These are phyloP conservation scores for Striga asiatica DNA, from an alignment of 257 asterid genomes.

Conservation along the genomic window DNA sequence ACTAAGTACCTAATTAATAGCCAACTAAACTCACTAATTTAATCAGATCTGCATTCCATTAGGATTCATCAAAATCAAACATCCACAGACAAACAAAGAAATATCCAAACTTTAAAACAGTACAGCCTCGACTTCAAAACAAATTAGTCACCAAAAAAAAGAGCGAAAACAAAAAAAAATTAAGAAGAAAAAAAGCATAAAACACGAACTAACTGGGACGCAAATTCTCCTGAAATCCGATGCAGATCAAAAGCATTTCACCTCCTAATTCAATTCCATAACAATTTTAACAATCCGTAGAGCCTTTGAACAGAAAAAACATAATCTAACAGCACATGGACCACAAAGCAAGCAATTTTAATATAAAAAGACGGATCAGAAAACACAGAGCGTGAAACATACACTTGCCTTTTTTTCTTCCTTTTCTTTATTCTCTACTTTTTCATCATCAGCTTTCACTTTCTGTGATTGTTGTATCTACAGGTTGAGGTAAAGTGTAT, in stretches of 20 bases:
- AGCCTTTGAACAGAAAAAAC: neutral
- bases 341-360: constrained; percentile 13
- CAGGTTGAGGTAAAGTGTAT: constrained; percentile 9
- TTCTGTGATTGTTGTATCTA: constrained; percentile 9
- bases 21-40: neutral
- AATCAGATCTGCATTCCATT: constrained; percentile 27
- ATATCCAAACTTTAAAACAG: constrained; percentile 2
- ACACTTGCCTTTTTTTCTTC: constrained; percentile 17
- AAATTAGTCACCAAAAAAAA: neutral
- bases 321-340: constrained; percentile 9
- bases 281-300: neutral
- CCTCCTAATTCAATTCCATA: constrained; percentile 13
- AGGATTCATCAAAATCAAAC: constrained; percentile 12
- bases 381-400: constrained; percentile 35
- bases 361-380: constrained; percentile 18
- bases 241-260: constrained; percentile 17
- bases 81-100: neutral
- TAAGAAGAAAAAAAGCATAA: neutral
- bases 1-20: neutral
- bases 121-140: constrained; percentile 4
- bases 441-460: constrained; percentile 21
- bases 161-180: too few species aligned
- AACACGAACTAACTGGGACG: constrained; percentile 16
- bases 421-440: constrained; percentile 21
- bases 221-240: constrained; percentile 14